These are phyloP conservation scores for Pseudocercospora ulei DNA, from an alignment of 2,329 filamentous ascomycete species.

Conservation along the genomic window DNA sequence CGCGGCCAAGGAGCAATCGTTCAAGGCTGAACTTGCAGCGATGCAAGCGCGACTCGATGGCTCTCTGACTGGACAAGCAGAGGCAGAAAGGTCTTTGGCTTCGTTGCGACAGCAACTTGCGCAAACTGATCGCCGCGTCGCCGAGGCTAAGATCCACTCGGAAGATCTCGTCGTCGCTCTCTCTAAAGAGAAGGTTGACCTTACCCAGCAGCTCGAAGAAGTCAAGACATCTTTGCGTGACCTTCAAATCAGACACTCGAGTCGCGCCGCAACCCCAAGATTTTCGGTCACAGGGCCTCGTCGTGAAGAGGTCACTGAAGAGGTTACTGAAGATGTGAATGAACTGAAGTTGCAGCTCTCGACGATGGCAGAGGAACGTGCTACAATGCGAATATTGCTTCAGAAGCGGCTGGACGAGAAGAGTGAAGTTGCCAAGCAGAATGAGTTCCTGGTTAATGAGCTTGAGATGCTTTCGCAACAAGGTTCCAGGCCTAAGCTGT, in stretches of 20 bases:
- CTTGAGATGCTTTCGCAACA: slow-evolving; percentile 26
- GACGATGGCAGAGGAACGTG: slow-evolving; percentile 23
- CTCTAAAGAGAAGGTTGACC: slow-evolving; percentile 19
- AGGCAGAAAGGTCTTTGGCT: slow-evolving; percentile 23
- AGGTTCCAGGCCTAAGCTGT: slow-evolving; percentile 11
- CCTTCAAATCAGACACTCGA: slow-evolving; percentile 14
- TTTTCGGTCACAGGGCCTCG: slow-evolving; percentile 7
- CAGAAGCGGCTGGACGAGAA: slow-evolving; percentile 27
- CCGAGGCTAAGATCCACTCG: slow-evolving; percentile 16
- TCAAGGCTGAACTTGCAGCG: slow-evolving; percentile 19
- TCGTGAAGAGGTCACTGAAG: slow-evolving; percentile 3
- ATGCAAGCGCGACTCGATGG: slow-evolving; percentile 26
- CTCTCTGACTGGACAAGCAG: slow-evolving; percentile 25
- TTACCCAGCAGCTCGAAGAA: slow-evolving; percentile 19
- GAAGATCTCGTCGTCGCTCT: slow-evolving; percentile 18
- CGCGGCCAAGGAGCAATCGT: slow-evolving; percentile 14
- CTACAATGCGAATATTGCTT: slow-evolving; percentile 20
- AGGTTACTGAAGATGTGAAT: slow-evolving; percentile 17
- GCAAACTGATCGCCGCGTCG: slow-evolving; percentile 20
- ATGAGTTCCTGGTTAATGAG: slow-evolving; percentile 28
- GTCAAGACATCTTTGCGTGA: slow-evolving; percentile 18
- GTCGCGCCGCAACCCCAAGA: slow-evolving; percentile 11
- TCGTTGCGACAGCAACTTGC: slow-evolving; percentile 20
- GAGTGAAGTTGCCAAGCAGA: slow-evolving; percentile 26
- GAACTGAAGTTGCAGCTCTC: slow-evolving; percentile 21